Evolutionary conservation across 129 eudicot genomes (phyloP).

Genomic region (Artemisia tridentata): DNA sequence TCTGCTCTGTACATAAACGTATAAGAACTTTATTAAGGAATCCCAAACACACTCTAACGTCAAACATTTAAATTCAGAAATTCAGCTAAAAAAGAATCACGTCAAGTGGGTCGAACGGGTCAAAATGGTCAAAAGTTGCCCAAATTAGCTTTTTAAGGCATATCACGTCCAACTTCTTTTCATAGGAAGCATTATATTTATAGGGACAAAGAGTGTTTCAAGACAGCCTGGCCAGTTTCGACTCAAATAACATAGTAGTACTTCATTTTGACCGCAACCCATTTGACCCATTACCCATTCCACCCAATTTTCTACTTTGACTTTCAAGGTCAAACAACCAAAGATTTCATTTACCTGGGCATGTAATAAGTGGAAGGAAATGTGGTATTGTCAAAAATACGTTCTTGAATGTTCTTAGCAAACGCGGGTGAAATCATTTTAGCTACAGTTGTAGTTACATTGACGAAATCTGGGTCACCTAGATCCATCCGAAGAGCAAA

Average conservation of each 20-base stretch:
- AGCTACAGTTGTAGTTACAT: constrained; percentile 49
- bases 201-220: not conserved
- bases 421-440: constrained; percentile 79
- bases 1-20: too few species aligned
- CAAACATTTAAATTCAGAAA: too few species aligned
- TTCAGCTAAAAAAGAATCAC: too few species aligned
- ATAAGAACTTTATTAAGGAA: too few species aligned
- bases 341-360: constrained; percentile 48
- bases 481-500: constrained; percentile 81
- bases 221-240: not conserved
- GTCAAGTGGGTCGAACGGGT: too few species aligned
- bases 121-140: too few species aligned
- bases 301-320: not conserved
- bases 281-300: not conserved
- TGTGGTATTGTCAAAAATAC: constrained; percentile 83
- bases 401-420: constrained; percentile 54
- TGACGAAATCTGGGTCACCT: constrained; percentile 79
- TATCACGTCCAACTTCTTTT: too few species aligned
- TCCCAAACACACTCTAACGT: too few species aligned
- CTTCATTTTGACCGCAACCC: not conserved
- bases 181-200: not conserved
- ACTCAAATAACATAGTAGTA: not conserved
- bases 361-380: constrained; percentile 83
- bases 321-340: not conserved
- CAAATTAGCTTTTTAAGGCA: too few species aligned